Percentiles rank a stretch among this genome's conserved stretches.
phyloP scores from a whole-genome alignment of 2,329 filamentous ascomycete genomes.

The Simplicillium aogashimaense region DNA sequence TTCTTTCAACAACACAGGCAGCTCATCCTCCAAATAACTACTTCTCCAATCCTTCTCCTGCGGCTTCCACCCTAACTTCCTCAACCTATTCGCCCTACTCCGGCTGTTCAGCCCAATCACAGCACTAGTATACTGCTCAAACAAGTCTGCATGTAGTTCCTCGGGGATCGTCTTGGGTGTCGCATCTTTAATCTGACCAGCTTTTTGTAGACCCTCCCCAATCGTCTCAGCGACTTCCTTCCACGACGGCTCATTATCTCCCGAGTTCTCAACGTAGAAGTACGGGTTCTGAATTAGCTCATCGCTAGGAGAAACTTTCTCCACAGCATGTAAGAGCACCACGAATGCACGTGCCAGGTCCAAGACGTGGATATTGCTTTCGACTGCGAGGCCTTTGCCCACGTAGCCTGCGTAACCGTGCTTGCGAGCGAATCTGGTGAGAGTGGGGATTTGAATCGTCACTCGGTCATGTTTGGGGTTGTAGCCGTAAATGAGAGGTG shows the following conservation, averaged over 20 bases:
- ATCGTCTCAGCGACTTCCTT: slow-evolving; percentile 41
- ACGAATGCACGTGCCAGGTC: slow-evolving; percentile 20
- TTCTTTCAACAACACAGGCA: too few relatives aligned
- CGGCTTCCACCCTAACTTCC: too few relatives aligned
- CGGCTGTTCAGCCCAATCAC: too few relatives aligned
- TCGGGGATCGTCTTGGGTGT: too few relatives aligned
- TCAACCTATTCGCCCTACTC: too few relatives aligned
- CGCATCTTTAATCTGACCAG: slow-evolving; percentile 28
- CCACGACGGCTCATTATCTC: slow-evolving; percentile 44
- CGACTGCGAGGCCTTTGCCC: slow-evolving; percentile 26
- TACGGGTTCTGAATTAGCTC: slow-evolving; percentile 34
- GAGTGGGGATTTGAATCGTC: slow-evolving; percentile 31
- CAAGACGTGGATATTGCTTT: slow-evolving; percentile 36
- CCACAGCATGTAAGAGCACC: slow-evolving; percentile 41
- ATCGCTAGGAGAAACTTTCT: too few relatives aligned
- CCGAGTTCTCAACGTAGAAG: slow-evolving; percentile 48
- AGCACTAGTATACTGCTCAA: too few relatives aligned
- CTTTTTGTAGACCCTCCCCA: slow-evolving; percentile 38
- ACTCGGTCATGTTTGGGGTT: slow-evolving; percentile 32
- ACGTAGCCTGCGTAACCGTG: slow-evolving; percentile 26
- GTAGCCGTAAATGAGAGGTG: slow-evolving; percentile 33
- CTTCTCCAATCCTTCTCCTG: too few relatives aligned
- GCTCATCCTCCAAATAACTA: too few relatives aligned
- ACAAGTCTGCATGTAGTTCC: too few relatives aligned
- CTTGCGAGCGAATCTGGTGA: slow-evolving; percentile 25